These are phyloP conservation scores for Leccinum disarticulatum DNA, from an alignment of 768 basidiomycete genomes.

Conservation along the genomic window DNA sequence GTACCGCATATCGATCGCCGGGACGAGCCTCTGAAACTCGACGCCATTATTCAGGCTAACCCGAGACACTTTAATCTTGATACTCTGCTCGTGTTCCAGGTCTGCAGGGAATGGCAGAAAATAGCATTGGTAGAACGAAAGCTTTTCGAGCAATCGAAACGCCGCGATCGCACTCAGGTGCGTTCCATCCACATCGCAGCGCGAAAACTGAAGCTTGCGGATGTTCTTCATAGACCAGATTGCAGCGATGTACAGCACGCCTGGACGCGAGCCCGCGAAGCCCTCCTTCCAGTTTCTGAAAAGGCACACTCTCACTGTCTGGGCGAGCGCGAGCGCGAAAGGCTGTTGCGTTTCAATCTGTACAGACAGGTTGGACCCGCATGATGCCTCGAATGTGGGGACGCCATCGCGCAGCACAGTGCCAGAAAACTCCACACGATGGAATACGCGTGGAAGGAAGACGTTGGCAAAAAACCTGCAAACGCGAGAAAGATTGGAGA, in stretches of 20 bases:
- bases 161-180: conserved; percentile 17
- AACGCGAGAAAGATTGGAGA: conserved; percentile 37
- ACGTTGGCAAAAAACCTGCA: conserved; percentile 44
- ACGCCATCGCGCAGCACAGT: conserved; percentile 8
- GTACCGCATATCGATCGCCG: background rate
- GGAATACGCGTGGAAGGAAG: conserved; percentile 40
- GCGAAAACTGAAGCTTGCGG: conserved; percentile 12
- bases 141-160: conserved; percentile 16
- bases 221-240: conserved; percentile 19
- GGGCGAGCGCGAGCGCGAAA: background rate
- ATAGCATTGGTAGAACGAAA: conserved; percentile 10
- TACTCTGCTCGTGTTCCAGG: background rate
- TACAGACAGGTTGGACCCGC: background rate
- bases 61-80: background rate
- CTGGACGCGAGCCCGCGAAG: background rate
- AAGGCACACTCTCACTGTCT: background rate
- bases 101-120: background rate
- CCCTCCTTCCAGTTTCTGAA: conserved; percentile 5
- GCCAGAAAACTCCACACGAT: conserved; percentile 26
- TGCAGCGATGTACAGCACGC: conserved; percentile 1
- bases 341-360: background rate
- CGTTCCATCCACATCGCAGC: conserved; percentile 8
- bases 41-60: background rate
- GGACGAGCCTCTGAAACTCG: background rate
- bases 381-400: background rate